These are phyloP conservation scores for Mucor racemosus DNA, from an alignment of 371 early-diverging fungal species.

Conservation along the genomic window DNA sequence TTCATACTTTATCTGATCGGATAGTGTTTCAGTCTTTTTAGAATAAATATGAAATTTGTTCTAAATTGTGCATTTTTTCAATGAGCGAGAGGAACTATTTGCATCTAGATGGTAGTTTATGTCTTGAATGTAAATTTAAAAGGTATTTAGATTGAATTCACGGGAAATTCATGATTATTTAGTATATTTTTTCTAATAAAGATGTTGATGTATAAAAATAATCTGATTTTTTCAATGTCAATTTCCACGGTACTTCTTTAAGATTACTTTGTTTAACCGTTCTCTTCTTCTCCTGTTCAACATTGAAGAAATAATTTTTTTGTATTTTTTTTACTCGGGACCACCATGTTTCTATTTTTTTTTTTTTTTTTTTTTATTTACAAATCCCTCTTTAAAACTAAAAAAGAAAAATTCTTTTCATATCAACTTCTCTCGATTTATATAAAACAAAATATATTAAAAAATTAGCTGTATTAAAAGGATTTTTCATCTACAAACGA, in stretches of 20 bases:
- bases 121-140: no score
- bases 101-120: no score
- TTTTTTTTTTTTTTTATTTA: background rate
- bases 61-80: no score
- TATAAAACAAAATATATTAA: background rate
- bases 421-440: background rate
- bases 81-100: no score
- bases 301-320: constrained; percentile 4
- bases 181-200: no score
- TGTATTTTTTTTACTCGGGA: constrained; percentile 2
- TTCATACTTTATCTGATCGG: no score
- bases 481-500: background rate
- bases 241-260: background rate
- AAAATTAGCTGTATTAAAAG: background rate
- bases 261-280: background rate
- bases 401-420: background rate
- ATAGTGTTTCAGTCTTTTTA: no score
- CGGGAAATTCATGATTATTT: no score
- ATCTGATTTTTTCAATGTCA: background rate
- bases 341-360: constrained; percentile 2
- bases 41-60: no score
- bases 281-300: background rate
- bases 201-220: no score
- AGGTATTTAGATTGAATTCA: no score
- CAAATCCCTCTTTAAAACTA: background rate